These are phyloP conservation scores for Ogataea haglerorum DNA, from an alignment of 805 yeast genomes.

Conservation along the genomic window DNA sequence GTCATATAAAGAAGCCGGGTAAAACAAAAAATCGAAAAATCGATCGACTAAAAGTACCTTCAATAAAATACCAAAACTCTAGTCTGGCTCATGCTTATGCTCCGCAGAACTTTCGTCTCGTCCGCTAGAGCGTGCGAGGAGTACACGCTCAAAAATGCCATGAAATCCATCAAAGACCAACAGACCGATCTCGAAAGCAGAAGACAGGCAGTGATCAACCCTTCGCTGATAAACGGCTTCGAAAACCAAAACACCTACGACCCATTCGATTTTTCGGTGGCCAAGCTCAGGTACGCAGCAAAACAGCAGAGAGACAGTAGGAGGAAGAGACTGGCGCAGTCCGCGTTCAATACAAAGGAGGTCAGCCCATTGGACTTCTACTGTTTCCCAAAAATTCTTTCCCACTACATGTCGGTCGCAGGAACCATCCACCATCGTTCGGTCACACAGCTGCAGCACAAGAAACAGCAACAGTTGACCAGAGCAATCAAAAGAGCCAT, in stretches of 20 bases:
- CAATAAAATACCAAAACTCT: too few relatives aligned
- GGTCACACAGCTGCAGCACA: constrained; percentile 61
- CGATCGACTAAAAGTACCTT: background rate
- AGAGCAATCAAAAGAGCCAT: constrained; percentile 80
- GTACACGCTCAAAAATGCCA: constrained; percentile 20
- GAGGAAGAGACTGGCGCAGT: constrained; percentile 26
- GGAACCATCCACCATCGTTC: constrained; percentile 77
- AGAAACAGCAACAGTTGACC: constrained; percentile 67
- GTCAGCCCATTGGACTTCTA: constrained; percentile 70
- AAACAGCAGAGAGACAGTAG: constrained; percentile 23
- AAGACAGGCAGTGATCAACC: constrained; percentile 28
- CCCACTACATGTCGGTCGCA: constrained; percentile 60
- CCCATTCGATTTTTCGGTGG: constrained; percentile 75
- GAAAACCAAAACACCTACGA: constrained; percentile 58
- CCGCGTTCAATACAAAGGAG: constrained; percentile 37
- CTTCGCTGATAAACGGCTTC: constrained; percentile 44
- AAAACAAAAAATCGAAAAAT: background rate
- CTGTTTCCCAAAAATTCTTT: constrained; percentile 65
- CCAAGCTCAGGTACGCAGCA: constrained; percentile 50
- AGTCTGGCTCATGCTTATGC: constrained; percentile 6
- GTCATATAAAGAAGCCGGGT: constrained; percentile 8
- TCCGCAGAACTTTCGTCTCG: constrained; percentile 11
- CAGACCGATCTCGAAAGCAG: constrained; percentile 19
- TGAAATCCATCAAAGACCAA: constrained; percentile 19
- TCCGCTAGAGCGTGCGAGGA: constrained; percentile 10